phyloP scores from a whole-genome alignment of 2,329 filamentous ascomycete species.

The Monilinia polystroma region DNA sequence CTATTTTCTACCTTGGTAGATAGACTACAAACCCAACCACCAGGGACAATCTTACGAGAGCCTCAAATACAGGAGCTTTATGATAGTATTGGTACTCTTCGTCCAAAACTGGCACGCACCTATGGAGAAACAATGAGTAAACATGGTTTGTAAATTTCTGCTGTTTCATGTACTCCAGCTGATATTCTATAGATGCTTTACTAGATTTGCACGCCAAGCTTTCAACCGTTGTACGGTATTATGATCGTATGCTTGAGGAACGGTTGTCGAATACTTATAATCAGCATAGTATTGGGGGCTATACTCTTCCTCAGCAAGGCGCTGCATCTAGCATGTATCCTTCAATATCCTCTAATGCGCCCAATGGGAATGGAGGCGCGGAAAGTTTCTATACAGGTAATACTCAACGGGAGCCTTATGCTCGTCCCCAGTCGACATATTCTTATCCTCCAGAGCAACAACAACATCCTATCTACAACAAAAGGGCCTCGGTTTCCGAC shows the following conservation, averaged over 20 bases:
- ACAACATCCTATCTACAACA: conserved; percentile 43
- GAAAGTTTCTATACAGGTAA: conserved; percentile 83
- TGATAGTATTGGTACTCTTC: conserved; percentile 89
- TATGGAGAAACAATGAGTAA: conserved; percentile 99
- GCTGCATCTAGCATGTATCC: conserved; percentile 67
- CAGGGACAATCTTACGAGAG: conserved; percentile 92
- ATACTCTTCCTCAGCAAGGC: conserved; percentile 53
- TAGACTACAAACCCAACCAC: conserved; percentile 88
- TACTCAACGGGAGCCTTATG: conserved; percentile 50
- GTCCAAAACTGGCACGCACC: conserved; percentile 90
- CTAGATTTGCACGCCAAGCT: conserved; percentile 93
- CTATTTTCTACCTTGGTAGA: conserved; percentile 93
- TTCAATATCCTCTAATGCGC: conserved; percentile 57
- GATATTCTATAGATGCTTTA: conserved; percentile 68
- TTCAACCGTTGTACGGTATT: conserved; percentile 93
- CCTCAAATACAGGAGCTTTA: conserved; percentile 98
- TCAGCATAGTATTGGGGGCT: conserved; percentile 70
- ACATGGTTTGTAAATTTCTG: conserved; percentile 63
- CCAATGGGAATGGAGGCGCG: conserved; percentile 52
- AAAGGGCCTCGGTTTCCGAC: conserved; percentile 32
- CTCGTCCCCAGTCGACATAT: conserved; percentile 52
- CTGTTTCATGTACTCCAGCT: background rate
- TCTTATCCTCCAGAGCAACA: conserved; percentile 48
- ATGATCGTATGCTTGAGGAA: conserved; percentile 97
- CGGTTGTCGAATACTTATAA: conserved; percentile 89